phyloP scores from a whole-genome alignment of 805 yeast species.

The Saccharomycopsis babjevae region DNA sequence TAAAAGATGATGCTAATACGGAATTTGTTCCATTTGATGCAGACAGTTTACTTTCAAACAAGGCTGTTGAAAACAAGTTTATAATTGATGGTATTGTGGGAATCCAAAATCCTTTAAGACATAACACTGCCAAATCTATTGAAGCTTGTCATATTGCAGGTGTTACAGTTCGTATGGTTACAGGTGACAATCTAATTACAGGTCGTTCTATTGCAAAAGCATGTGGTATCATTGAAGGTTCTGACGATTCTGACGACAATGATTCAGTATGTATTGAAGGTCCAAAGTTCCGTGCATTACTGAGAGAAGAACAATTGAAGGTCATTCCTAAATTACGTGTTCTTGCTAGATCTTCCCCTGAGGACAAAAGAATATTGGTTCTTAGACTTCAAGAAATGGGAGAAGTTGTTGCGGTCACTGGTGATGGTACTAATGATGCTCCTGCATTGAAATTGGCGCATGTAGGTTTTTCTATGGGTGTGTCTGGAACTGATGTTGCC shows the following conservation, averaged over 20 bases:
- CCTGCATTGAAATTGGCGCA: conserved; percentile 95
- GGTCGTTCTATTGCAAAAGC: conserved; percentile 84
- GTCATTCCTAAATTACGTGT: conserved; percentile 73
- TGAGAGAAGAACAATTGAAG: conserved; percentile 41
- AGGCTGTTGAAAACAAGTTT: conserved; percentile 22
- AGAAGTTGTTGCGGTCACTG: conserved; percentile 97
- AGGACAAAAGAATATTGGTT: conserved; percentile 83
- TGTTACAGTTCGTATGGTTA: conserved; percentile 93
- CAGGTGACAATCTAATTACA: conserved; percentile 90
- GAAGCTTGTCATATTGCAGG: conserved; percentile 82
- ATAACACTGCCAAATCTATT: conserved; percentile 86
- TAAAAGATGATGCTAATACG: conserved; percentile 28
- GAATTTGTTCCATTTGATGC: background rate
- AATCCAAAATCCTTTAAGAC: conserved; percentile 88
- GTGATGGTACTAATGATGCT: conserved; percentile 99
- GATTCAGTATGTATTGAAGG: conserved; percentile 76
- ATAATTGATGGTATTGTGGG: conserved; percentile 73
- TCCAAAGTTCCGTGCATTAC: conserved; percentile 68
- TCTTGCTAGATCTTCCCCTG: conserved; percentile 91
- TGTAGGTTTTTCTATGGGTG: conserved; percentile 98
- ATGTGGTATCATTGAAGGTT: conserved; percentile 65
- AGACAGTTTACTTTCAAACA: background rate
- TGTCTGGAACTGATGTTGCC: conserved; percentile 97
- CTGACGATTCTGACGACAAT: conserved; percentile 39
- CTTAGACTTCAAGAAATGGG: conserved; percentile 68